Conservation (phyloP, 2,329 filamentous ascomycete species). For the Aspergillus sergii region DNA sequence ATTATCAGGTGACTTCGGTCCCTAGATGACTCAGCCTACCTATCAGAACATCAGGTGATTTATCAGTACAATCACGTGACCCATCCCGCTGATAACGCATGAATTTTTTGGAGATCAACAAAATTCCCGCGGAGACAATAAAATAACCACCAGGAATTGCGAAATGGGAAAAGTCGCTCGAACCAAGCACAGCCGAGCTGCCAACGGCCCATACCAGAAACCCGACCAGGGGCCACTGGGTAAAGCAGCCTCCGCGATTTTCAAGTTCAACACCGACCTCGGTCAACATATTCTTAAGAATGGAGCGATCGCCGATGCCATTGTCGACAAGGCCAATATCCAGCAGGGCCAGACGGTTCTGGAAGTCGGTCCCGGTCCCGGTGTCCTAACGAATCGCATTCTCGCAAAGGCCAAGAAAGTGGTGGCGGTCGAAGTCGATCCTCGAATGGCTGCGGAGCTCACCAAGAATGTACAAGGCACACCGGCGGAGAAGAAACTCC, state of each 20-base stretch:
- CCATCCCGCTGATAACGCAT: background rate
- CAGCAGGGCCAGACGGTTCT: slow-evolving; percentile 69
- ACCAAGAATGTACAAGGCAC: slow-evolving; percentile 92
- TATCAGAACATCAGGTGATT: background rate
- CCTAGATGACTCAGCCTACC: background rate
- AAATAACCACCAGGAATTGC: background rate
- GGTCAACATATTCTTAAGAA: slow-evolving; percentile 14
- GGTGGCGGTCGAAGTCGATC: slow-evolving; percentile 89
- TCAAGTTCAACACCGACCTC: slow-evolving; percentile 14
- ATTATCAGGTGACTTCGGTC: background rate
- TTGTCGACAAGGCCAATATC: slow-evolving; percentile 59
- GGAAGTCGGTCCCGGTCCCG: slow-evolving; percentile 88
- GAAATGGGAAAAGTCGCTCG: slow-evolving; percentile 7
- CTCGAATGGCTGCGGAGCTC: slow-evolving; percentile 93
- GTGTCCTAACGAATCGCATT: slow-evolving; percentile 86
- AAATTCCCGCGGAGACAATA: background rate
- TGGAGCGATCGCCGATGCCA: slow-evolving; percentile 28
- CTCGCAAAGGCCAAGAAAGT: slow-evolving; percentile 82
- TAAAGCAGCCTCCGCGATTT: slow-evolving; percentile 7
- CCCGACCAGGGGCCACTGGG: background rate
- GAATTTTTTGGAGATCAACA: background rate
- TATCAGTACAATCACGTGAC: background rate
- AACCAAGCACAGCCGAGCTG: slow-evolving; percentile 7
- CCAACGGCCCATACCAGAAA: slow-evolving; percentile 12
- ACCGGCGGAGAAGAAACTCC: slow-evolving; percentile 77